Percentiles rank a stretch among this genome's conserved stretches.
phyloP scores from a whole-genome alignment of 2,329 filamentous ascomycete genomes.

The Metarhizium album region DNA sequence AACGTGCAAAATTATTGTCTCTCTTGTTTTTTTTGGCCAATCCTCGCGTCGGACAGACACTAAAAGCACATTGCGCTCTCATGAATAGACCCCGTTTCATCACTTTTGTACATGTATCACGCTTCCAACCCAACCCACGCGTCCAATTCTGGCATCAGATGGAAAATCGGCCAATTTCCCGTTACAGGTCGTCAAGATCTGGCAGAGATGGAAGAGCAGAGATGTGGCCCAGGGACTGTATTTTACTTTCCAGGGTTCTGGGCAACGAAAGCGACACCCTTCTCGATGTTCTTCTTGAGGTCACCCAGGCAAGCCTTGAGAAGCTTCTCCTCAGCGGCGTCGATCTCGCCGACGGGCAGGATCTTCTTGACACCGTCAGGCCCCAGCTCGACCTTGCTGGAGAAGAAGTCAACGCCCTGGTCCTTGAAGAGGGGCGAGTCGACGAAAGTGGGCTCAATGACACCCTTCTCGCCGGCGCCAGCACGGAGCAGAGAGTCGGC shows the following conservation, averaged over 20 bases:
- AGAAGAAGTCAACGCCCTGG: constrained; percentile 95
- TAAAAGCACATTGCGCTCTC: background rate
- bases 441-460: constrained; percentile 93
- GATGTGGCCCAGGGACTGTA: background rate
- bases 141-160: background rate
- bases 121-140: background rate
- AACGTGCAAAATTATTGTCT: constrained; percentile 1
- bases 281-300: constrained; percentile 90
- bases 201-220: background rate
- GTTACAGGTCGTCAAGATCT: background rate
- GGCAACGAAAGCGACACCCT: constrained; percentile 59
- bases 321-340: constrained; percentile 78
- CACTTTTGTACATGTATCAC: constrained; percentile 4
- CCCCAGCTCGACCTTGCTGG: constrained; percentile 89
- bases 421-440: constrained; percentile 98
- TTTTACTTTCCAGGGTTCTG: constrained; percentile 51
- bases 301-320: constrained; percentile 75
- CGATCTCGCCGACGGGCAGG: constrained; percentile 73
- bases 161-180: background rate
- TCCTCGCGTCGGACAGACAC: constrained; percentile 3
- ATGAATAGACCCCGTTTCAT: constrained; percentile 1
- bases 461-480: constrained; percentile 83
- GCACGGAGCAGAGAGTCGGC: constrained; percentile 92
- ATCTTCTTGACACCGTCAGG: constrained; percentile 95
- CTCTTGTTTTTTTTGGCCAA: constrained; percentile 4